Base-by-base conservation (phyloP, 2,329 filamentous ascomycete species). In the Cordyceps cateniannulata region DNA sequence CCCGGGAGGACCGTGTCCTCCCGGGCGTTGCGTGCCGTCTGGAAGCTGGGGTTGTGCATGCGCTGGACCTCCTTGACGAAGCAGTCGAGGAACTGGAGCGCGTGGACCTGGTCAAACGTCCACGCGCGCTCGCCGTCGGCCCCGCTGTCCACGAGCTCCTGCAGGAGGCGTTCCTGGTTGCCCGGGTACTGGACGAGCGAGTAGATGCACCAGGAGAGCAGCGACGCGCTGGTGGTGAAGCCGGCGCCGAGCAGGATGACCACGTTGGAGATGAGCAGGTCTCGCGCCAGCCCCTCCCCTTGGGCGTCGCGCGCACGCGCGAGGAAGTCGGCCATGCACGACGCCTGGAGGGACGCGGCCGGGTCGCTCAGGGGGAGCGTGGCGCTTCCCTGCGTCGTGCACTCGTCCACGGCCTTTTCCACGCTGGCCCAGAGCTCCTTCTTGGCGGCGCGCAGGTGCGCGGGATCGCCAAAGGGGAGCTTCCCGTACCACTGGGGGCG, bases 31-130 rank as follows among this genome's bases (percentile, higher is more conserved):
- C 82, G 80, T 2, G 75, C 82, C 0, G 82, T 79, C 66, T 85
- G 82, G 72, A 79, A 84, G 3, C 79, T 81, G 0, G 82, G 78
- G 68, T 81, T 83, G 73, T 84, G 81, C 3, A 73, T 71, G 2
- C 81, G 77, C 67, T 81, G 81, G 6, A 76, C 81, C 66, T 84
- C 82, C 69, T 84, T 84, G 72, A 84, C 70, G 68, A 77, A 82
- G 50, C 76, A 76, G 68, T 82, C 80, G 20, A 82, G 73, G 69
- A 77, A 81, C 7, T 71, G 65, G 7, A 84, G 73, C 51, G 72
- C 66, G 38, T 76, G 69, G 0, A 76, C 75, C 20, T 77, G 62
- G 29, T 81, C 78, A 2, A 75, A 70, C 1, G 76, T 76, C 47
- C 77, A 69, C 47, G 73, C 65, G 1, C 71, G 79, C 22, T 74